These are phyloP conservation scores for Catharanthus roseus DNA, from an alignment of 257 asterid genomes.

Conservation along the genomic window DNA sequence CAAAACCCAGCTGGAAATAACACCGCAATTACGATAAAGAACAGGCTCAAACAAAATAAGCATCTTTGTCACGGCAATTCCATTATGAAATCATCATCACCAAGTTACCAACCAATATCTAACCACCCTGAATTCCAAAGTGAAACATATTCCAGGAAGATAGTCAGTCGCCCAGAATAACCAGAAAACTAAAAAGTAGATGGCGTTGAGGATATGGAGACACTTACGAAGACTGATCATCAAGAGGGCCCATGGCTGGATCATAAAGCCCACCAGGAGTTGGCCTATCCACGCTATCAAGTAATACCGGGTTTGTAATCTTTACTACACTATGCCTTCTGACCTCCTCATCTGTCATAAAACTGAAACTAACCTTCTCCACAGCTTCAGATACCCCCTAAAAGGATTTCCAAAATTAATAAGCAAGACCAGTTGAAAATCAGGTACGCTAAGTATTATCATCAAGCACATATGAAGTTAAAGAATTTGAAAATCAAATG, in stretches of 20 bases:
- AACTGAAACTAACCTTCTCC: slow-evolving; percentile 53
- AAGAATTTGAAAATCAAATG: neutral
- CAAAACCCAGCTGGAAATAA: neutral
- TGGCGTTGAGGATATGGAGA: neutral
- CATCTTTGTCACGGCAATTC: neutral
- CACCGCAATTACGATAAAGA: neutral
- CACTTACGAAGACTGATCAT: slow-evolving; percentile 44
- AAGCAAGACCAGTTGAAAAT: neutral
- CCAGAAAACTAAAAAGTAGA: neutral
- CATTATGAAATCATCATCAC: neutral
- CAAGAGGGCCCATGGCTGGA: slow-evolving; percentile 68
- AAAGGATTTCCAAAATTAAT: neutral
- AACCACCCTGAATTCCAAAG: neutral
- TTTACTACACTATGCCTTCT: slow-evolving; percentile 55
- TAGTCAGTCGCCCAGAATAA: neutral
- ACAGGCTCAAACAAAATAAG: neutral
- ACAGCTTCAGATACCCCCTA: slow-evolving; percentile 54
- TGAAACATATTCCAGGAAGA: neutral
- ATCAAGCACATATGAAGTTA: neutral
- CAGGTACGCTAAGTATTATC: neutral
- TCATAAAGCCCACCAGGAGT: slow-evolving; percentile 74
- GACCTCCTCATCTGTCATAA: slow-evolving; percentile 72
- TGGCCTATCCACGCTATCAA: slow-evolving; percentile 48
- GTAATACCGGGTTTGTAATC: slow-evolving; percentile 48
- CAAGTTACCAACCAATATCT: neutral